Conservation (phyloP, 768 basidiomycete species). For the Russula earlei region DNA sequence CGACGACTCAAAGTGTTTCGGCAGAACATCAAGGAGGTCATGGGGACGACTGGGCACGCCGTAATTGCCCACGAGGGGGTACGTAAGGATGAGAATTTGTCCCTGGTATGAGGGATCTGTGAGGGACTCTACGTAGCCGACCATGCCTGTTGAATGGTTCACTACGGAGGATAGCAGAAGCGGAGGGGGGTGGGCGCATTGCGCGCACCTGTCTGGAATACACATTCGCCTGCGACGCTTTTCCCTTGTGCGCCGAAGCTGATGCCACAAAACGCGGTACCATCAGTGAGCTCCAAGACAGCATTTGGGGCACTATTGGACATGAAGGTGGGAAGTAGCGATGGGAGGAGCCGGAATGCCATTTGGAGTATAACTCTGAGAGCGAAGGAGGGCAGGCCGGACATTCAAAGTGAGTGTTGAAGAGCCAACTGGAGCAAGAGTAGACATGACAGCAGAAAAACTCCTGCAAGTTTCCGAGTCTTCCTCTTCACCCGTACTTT, state of each 20-base stretch:
- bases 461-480: neutral
- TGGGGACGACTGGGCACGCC: constrained; percentile 76
- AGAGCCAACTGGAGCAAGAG: neutral
- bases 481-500: constrained; percentile 17
- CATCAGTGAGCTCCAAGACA: constrained; percentile 85
- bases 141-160: constrained; percentile 66
- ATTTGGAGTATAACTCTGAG: constrained; percentile 32
- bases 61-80: constrained; percentile 95
- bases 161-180: constrained; percentile 10
- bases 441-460: neutral
- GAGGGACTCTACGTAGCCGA: constrained; percentile 95
- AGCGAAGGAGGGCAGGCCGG: constrained; percentile 38
- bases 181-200: neutral
- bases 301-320: constrained; percentile 36
- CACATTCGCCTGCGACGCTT: constrained; percentile 94
- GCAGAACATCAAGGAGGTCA: constrained; percentile 42
- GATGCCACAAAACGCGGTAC: constrained; percentile 77
- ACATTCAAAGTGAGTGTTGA: constrained; percentile 12
- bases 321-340: constrained; percentile 26
- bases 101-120: constrained; percentile 98
- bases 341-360: constrained; percentile 30
- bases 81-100: constrained; percentile 95
- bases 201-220: constrained; percentile 92
- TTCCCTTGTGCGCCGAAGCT: constrained; percentile 90
- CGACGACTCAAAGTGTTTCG: constrained; percentile 84